These are phyloP conservation scores for Xylaria flabelliformis DNA, from an alignment of 495 filamentous ascomycete genomes.

Conservation along the genomic window DNA sequence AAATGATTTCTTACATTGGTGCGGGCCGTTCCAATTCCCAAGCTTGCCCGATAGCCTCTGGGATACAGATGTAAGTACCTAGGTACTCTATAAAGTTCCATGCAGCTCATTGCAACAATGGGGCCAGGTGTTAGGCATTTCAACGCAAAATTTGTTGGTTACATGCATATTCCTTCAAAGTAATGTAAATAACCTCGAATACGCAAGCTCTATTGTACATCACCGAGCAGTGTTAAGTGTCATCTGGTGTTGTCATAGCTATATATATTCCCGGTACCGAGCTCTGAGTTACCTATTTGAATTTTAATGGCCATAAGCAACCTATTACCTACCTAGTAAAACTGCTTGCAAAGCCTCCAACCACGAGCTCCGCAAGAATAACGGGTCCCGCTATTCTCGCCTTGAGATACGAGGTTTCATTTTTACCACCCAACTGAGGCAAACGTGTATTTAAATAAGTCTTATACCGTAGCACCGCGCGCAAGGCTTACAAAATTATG, in stretches of 20 bases:
- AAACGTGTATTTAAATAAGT: slow-evolving; percentile 1
- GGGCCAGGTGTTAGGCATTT: slow-evolving; percentile 20
- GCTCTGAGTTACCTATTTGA: not conserved
- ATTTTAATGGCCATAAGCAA: not conserved
- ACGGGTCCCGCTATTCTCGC: slow-evolving; percentile 4
- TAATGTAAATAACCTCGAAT: not conserved
- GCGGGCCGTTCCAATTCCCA: slow-evolving; percentile 1
- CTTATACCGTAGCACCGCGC: not conserved
- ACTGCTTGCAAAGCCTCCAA: not conserved
- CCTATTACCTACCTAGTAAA: too few species aligned
- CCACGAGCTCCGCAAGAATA: not conserved
- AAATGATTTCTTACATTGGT: not conserved
- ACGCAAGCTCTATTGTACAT: not conserved
- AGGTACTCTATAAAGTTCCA: slow-evolving; percentile 5
- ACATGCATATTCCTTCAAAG: not conserved
- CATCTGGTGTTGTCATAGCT: not conserved
- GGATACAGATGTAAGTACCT: not conserved
- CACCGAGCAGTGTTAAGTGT: not conserved
- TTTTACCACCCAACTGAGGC: slow-evolving; percentile 11
- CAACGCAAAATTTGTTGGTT: not conserved
- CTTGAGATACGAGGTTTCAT: slow-evolving; percentile 6
- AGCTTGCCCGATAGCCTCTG: not conserved
- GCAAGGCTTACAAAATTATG: slow-evolving; percentile 10
- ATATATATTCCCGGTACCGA: not conserved
- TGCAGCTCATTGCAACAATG: slow-evolving; percentile 7